Evolutionary conservation across 345 rosid species (phyloP), one percentile per base, ranked within the genome.

Genomic region (Populus davidiana): DNA sequence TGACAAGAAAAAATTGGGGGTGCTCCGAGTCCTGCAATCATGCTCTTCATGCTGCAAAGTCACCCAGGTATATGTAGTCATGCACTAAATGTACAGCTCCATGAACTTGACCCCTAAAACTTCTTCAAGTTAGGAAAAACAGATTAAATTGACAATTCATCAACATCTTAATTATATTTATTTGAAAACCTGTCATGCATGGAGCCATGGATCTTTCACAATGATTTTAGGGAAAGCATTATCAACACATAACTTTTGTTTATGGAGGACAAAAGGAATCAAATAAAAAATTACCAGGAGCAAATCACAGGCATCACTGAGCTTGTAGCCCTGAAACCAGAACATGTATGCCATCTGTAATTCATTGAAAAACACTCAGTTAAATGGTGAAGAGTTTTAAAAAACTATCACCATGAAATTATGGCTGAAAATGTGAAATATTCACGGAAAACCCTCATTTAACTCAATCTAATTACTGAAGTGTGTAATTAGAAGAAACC

Each of bases 281-380:
- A 73, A 74, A 71, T 56, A 49, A 36, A 49, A 61, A 80, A 74
- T 89, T 93, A 95, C 99, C 94, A 87, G 86, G 67, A 96, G 92
- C 78, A 91, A 66, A 69, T 73, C 87, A 82, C 88, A 87, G 68
- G 97, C 98, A 25, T 93, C 92, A 71, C 74, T 87, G 31, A 96
- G 97, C 88, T 88, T 91, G 86, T 93, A 93, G 76, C 93, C 97
- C 81, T 82, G 94, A 84, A 93, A 88, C 99, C 99, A 96, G 84
- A 91, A 93, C 98, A 96, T 91, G 89, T 90, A 92, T 50, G 99
- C 90, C 88, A 93, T 69, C 97, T 96, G 98, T 69, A 76, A 78
- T 82, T 66, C 65, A 80, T 67, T 39, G 47, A 74, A 6, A 77
- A 70, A 78, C 38, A 23, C 59, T 75, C 38, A 77, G 69, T 56